Evolutionary conservation across 768 basidiomycete species (phyloP).

Genomic region (Psilocybe subaeruginosa): DNA sequence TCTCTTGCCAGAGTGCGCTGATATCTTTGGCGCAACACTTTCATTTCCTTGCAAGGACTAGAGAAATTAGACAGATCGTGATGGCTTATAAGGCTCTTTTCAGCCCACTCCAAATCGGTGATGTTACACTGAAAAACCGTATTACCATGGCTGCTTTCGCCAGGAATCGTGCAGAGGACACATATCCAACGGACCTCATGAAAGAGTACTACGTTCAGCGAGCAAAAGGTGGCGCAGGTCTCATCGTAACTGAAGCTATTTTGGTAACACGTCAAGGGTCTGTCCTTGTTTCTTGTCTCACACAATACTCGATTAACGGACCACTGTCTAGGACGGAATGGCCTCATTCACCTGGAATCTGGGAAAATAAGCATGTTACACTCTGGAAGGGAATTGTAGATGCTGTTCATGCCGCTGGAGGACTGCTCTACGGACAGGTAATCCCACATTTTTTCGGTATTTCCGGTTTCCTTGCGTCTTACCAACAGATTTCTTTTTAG

Average conservation of each 20-base stretch:
- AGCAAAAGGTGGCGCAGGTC: conserved; percentile 35
- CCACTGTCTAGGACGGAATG: conserved; percentile 39
- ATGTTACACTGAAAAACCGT: conserved; percentile 38
- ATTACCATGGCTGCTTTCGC: conserved; percentile 44
- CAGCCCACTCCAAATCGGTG: conserved; percentile 37
- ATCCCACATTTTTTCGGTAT: conserved; percentile 9
- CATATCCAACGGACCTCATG: conserved; percentile 40
- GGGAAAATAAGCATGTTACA: conserved; percentile 43
- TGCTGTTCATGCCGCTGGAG: conserved; percentile 47
- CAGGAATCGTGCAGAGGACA: conserved; percentile 38
- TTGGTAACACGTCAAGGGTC: conserved; percentile 47
- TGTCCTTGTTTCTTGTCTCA: neutral
- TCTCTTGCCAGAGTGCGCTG: no score
- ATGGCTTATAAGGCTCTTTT: conserved; percentile 25
- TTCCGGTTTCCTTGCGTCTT: conserved; percentile 14
- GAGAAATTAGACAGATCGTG: neutral
- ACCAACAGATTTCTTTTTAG: neutral
- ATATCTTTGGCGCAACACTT: no score
- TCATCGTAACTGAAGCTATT: conserved; percentile 43
- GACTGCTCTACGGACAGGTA: conserved; percentile 46
- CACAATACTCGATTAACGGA: neutral
- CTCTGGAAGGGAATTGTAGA: conserved; percentile 51
- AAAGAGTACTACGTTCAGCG: conserved; percentile 46
- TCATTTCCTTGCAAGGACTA: no score
- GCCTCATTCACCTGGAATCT: conserved; percentile 48